Evolutionary conservation across 257 asterid species (phyloP).

Genomic region (Haberlea rhodopensis): DNA sequence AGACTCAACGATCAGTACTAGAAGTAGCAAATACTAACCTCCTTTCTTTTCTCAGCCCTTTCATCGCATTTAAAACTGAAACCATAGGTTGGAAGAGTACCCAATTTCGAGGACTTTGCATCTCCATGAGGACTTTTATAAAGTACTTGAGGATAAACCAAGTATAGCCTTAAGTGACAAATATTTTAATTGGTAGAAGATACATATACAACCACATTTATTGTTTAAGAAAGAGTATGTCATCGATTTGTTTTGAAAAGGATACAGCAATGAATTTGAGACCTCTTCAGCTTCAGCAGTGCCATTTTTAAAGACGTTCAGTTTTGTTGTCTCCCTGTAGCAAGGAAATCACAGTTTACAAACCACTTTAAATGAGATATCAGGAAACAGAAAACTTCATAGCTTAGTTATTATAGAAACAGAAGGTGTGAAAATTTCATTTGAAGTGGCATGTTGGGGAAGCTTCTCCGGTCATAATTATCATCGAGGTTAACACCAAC

Average conservation of each 20-base stretch:
- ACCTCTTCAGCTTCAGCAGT: conserved; percentile 28
- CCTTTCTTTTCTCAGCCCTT: conserved; percentile 92
- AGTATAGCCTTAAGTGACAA: conserved; percentile 16
- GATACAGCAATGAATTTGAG: conserved; percentile 28
- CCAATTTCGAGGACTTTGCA: conserved; percentile 54
- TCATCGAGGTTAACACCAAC: conserved; percentile 1
- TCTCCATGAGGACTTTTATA: conserved; percentile 68
- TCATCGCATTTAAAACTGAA: conserved; percentile 89
- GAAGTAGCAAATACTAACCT: conserved; percentile 50
- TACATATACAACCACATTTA: background rate
- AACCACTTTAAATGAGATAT: background rate
- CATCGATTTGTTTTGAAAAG: conserved; percentile 8
- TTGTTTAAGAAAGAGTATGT: conserved; percentile 10
- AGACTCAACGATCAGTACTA: background rate
- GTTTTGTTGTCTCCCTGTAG: conserved; percentile 29
- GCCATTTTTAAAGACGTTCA: conserved; percentile 26
- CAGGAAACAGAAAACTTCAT: background rate
- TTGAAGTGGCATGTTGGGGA: conserved; percentile 1
- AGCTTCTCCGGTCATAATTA: conserved; percentile 4
- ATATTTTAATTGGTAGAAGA: background rate
- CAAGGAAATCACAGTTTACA: conserved; percentile 14
- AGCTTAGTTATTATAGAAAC: background rate
- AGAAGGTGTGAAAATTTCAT: conserved; percentile 10
- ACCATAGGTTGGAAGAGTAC: conserved; percentile 69
- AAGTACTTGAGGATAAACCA: conserved; percentile 48